Evolutionary conservation across 1,284 basidiomycete species (phyloP).

Genomic region (Leccinum huronense): DNA sequence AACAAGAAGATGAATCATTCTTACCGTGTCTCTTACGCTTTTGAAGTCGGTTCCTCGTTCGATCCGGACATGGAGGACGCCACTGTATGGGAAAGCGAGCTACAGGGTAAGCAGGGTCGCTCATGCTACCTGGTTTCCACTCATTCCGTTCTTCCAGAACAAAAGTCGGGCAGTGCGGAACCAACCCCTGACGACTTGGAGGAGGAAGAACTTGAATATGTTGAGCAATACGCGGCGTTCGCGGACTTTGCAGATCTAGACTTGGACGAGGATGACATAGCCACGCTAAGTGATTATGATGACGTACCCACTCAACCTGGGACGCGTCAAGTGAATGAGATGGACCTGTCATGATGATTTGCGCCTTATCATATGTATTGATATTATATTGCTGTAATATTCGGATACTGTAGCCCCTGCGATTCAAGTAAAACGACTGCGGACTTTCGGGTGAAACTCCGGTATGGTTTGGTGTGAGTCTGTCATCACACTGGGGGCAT

Average conservation of each 20-base stretch:
- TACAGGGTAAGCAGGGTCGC: conserved; percentile 37
- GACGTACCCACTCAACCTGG: conserved; percentile 13
- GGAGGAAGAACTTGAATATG: conserved; percentile 50
- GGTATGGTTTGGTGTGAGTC: too few species aligned
- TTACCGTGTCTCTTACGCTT: conserved; percentile 59
- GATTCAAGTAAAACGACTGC: too few species aligned
- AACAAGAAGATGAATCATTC: conserved; percentile 48
- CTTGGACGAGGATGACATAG: conserved; percentile 16
- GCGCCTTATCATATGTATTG: conserved; percentile 11
- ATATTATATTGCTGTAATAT: conserved; percentile 7
- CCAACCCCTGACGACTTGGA: conserved; percentile 47
- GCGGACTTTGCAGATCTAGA: conserved; percentile 55
- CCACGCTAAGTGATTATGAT: conserved; percentile 26
- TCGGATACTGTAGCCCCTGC: not conserved
- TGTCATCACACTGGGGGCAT: too few species aligned
- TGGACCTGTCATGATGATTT: conserved; percentile 31
- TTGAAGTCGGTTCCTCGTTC: conserved; percentile 71
- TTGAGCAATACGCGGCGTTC: conserved; percentile 46
- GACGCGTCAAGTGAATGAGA: conserved; percentile 16
- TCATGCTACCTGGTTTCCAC: not conserved
- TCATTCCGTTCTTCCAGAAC: conserved; percentile 10
- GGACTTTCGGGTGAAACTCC: too few species aligned
- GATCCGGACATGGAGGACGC: conserved; percentile 68
- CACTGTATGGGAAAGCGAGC: conserved; percentile 54
- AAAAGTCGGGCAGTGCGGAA: conserved; percentile 18